These are phyloP conservation scores for Cryptococcus floricola DNA, from an alignment of 1,284 basidiomycete genomes.

Conservation along the genomic window DNA sequence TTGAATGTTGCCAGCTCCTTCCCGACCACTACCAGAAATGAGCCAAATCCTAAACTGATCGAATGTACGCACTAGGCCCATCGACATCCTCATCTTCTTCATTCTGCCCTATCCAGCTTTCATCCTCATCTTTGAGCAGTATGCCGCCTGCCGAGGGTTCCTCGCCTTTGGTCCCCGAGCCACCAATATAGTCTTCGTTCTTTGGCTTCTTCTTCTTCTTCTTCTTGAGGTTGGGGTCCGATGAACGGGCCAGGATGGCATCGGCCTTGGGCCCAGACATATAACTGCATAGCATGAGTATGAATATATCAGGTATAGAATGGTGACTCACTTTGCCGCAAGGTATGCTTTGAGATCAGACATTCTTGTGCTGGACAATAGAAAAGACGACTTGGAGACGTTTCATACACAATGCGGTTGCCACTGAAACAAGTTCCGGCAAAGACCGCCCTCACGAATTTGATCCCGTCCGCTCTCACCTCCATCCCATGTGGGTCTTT, in stretches of 20 bases:
- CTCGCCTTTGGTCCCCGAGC: conserved; percentile 25
- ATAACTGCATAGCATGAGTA: conserved; percentile 54
- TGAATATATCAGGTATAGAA: background rate
- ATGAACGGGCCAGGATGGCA: conserved; percentile 73
- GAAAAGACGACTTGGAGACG: background rate
- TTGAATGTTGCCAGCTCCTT: conserved; percentile 40
- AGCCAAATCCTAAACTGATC: background rate
- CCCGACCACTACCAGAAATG: conserved; percentile 30
- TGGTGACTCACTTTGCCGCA: conserved; percentile 46
- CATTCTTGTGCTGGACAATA: conserved; percentile 20
- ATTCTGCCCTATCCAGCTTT: conserved; percentile 49
- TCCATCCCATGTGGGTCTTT: background rate
- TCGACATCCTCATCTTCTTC: conserved; percentile 41
- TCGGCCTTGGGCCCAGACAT: conserved; percentile 97
- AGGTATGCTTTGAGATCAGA: conserved; percentile 53
- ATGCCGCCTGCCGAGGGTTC: conserved; percentile 25
- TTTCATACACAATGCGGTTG: background rate
- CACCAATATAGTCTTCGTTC: conserved; percentile 51
- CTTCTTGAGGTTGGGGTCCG: conserved; percentile 54
- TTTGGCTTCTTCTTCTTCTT: conserved; percentile 73
- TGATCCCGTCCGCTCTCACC: background rate
- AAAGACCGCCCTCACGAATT: background rate
- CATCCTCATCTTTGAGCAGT: conserved; percentile 50
- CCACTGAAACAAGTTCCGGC: background rate
- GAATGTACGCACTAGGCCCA: conserved; percentile 45